Conservation (phyloP, 1,284 basidiomycete species). For the Paramarasmius palmivorus region DNA sequence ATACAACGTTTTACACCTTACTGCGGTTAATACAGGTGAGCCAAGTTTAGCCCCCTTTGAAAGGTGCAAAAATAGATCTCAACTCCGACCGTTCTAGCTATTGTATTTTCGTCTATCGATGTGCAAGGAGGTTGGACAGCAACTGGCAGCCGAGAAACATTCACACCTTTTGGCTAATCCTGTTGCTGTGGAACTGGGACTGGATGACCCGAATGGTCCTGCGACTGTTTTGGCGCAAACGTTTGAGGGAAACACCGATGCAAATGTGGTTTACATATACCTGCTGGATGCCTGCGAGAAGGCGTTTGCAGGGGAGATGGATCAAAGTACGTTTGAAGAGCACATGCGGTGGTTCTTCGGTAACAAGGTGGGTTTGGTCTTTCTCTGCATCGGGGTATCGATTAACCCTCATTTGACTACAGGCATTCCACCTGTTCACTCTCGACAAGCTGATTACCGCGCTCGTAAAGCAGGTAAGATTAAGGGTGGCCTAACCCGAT, state of each 20-base stretch:
- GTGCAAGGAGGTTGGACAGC: conserved; percentile 81
- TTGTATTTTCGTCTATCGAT: conserved; percentile 87
- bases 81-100: conserved; percentile 55
- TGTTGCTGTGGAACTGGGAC: conserved; percentile 71
- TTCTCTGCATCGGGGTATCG: conserved; percentile 10
- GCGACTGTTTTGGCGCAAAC: conserved; percentile 66
- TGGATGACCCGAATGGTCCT: conserved; percentile 77
- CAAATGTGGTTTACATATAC: conserved; percentile 83
- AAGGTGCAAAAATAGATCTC: conserved; percentile 5
- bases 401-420: conserved; percentile 19
- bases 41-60: conserved; percentile 15
- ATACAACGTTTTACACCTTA: conserved; percentile 91
- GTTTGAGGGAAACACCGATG: conserved; percentile 47
- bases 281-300: conserved; percentile 92
- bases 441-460: conserved; percentile 88
- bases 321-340: conserved; percentile 90
- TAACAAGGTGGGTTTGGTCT: conserved; percentile 81
- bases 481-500: background rate
- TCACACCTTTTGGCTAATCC: conserved; percentile 63
- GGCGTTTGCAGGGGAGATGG: conserved; percentile 91
- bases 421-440: conserved; percentile 89
- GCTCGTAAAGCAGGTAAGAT: conserved; percentile 83
- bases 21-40: conserved; percentile 85
- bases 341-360: conserved; percentile 97
- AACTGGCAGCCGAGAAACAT: conserved; percentile 60